These are phyloP conservation scores for Exophiala xenobiotica DNA, from an alignment of 2,329 filamentous ascomycete genomes.

Conservation along the genomic window DNA sequence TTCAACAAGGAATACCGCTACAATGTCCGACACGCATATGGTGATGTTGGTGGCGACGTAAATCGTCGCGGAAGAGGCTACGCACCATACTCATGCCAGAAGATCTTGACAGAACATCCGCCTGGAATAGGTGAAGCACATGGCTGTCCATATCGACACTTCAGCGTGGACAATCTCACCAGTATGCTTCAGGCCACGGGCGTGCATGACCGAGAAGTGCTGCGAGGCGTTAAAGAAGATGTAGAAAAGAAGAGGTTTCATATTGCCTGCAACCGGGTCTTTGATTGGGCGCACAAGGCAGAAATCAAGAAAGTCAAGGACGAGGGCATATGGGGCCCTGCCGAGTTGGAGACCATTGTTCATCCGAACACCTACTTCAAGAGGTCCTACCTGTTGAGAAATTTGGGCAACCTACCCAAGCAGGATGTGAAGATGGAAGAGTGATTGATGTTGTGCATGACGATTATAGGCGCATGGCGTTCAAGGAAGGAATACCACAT, in stretches of 20 bases:
- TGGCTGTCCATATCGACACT: slow-evolving; percentile 95
- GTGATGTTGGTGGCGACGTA: slow-evolving; percentile 88
- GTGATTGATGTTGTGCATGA: neutral
- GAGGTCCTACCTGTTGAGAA: slow-evolving; percentile 84
- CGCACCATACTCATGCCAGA: slow-evolving; percentile 89
- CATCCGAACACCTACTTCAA: slow-evolving; percentile 99
- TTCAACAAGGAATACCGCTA: slow-evolving; percentile 99
- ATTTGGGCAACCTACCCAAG: slow-evolving; percentile 59
- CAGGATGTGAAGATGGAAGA: slow-evolving; percentile 57
- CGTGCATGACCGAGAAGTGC: slow-evolving; percentile 71
- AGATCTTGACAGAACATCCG: slow-evolving; percentile 84
- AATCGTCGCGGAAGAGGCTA: slow-evolving; percentile 86
- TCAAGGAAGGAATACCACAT: neutral
- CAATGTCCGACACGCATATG: slow-evolving; percentile 92
- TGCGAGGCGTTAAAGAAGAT: slow-evolving; percentile 83
- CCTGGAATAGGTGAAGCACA: slow-evolving; percentile 86
- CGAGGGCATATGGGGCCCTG: slow-evolving; percentile 66
- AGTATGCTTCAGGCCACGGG: slow-evolving; percentile 74
- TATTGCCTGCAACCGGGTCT: slow-evolving; percentile 94
- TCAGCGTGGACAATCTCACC: slow-evolving; percentile 81
- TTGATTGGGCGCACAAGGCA: slow-evolving; percentile 78
- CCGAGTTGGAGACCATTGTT: slow-evolving; percentile 88
- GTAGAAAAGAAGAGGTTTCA: slow-evolving; percentile 86
- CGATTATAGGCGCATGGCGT: neutral
- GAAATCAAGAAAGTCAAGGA: slow-evolving; percentile 77